Evolutionary conservation across 1,284 basidiomycete genomes (phyloP), one percentile per base, ranked within the genome.

Genomic region (Chalciporus sp.): DNA sequence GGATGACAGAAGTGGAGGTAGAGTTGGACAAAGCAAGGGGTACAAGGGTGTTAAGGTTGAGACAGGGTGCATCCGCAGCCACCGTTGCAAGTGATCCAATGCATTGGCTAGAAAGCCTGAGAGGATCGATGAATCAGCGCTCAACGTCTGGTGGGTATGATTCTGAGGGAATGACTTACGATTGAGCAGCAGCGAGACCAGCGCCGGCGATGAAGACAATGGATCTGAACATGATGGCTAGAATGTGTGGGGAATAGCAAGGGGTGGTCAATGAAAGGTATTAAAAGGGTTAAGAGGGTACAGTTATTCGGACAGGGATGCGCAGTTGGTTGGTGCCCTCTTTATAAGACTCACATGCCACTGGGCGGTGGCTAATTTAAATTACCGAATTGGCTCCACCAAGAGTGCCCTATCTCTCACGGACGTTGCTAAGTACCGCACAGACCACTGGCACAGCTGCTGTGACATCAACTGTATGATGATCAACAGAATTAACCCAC

Each of bases 41-140:
- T 31, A 79, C 56, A 26, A 88, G 71, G 19, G 76, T 72, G 16
- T 69, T 62, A 16, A 79, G 70, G 60, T 81, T 82, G 40, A 90
- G 70, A 65, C 87, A 90, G 10, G 72, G 59, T 1, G 79, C 72
- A 44, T 81, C 76, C 0, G 76, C 54, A 1, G 79, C 77, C 29
- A 88, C 58, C 20, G 58, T 52, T 12, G 69, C 49, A 31, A 83
- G 48, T 14, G 81, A 64, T 37, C 56, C 63, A 49, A 73, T 44
- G 46, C 74, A 76, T 50, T 65, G 58, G 6, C 56, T 62, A 1
- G 58, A 58, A 23, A 59, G 3, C 26, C 63, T 66, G 12, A 27
- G 23, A 7, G 29, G 11, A 35, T 4, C 2, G 16, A 35, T 8
- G 10, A 12, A 60, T 61, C 4, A 68, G 58, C 29, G 62, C 55